These are phyloP conservation scores for Lepiota venenata DNA, from an alignment of 768 basidiomycete species.

Conservation along the genomic window DNA sequence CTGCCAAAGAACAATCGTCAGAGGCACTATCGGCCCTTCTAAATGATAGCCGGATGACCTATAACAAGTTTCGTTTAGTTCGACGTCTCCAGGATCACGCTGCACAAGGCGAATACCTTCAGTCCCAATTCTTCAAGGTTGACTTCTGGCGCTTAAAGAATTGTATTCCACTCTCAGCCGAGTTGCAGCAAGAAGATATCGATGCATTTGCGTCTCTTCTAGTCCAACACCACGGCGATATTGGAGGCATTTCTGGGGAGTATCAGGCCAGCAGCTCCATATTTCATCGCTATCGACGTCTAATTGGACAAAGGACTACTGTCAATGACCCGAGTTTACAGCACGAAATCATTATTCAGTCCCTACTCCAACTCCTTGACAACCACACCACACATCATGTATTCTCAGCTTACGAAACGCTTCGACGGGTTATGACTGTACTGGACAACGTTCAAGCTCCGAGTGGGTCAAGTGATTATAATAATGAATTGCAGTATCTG, in stretches of 20 bases:
- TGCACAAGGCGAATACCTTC: slow-evolving; percentile 31
- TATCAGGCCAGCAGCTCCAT: slow-evolving; percentile 40
- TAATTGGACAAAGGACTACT: slow-evolving; percentile 14
- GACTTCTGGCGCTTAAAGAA: slow-evolving; percentile 88
- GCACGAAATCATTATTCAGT: slow-evolving; percentile 48
- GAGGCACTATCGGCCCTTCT: slow-evolving; percentile 52
- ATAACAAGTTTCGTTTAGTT: slow-evolving; percentile 77
- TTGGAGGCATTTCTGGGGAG: slow-evolving; percentile 59
- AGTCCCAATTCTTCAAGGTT: slow-evolving; percentile 45
- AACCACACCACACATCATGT: slow-evolving; percentile 44
- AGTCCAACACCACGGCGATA: slow-evolving; percentile 51
- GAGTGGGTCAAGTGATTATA: slow-evolving; percentile 33
- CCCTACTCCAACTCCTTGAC: slow-evolving; percentile 58
- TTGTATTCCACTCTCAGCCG: slow-evolving; percentile 54
- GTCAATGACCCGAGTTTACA: slow-evolving; percentile 23
- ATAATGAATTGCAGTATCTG: slow-evolving; percentile 46
- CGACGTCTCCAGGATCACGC: slow-evolving; percentile 57
- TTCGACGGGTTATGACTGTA: slow-evolving; percentile 54
- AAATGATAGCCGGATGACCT: slow-evolving; percentile 53
- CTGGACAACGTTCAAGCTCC: slow-evolving; percentile 24
- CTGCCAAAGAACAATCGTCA: slow-evolving; percentile 43
- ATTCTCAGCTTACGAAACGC: slow-evolving; percentile 58
- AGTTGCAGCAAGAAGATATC: slow-evolving; percentile 65
- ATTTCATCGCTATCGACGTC: slow-evolving; percentile 34
- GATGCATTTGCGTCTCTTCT: slow-evolving; percentile 71